phyloP scores from a whole-genome alignment of 225 moss, liverwort and hornwort species.

The Physcomitrium patens region DNA sequence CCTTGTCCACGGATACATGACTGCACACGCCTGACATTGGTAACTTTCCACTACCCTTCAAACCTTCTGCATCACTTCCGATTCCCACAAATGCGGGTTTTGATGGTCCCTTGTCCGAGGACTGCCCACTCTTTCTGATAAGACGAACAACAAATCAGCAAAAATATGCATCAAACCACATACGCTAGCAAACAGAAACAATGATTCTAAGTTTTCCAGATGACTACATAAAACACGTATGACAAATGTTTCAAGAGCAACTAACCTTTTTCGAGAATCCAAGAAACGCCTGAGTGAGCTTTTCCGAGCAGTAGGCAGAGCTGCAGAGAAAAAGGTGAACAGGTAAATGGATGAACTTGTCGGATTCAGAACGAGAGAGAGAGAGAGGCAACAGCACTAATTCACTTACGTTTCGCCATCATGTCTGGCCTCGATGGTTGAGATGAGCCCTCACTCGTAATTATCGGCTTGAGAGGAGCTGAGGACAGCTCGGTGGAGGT shows the following conservation, averaged over 20 bases:
- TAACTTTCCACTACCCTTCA: slow-evolving; percentile 23
- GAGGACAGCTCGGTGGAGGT: slow-evolving; percentile 26
- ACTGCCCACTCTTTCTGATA: slow-evolving; percentile 28
- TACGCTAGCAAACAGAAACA: background rate
- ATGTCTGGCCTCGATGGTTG: slow-evolving; percentile 28
- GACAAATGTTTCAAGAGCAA: too few species aligned
- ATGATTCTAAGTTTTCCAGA: background rate
- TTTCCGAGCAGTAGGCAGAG: slow-evolving; percentile 55
- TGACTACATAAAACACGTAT: too few species aligned
- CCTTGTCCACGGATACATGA: slow-evolving; percentile 31
- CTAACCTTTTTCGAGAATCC: slow-evolving; percentile 56
- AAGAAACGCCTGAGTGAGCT: slow-evolving; percentile 55
- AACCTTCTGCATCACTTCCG: slow-evolving; percentile 22
- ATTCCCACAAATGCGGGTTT: slow-evolving; percentile 29
- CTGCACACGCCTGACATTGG: slow-evolving; percentile 28
- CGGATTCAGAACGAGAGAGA: background rate
- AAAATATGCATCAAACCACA: background rate
- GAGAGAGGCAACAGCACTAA: background rate
- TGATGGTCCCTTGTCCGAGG: background rate
- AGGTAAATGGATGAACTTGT: background rate
- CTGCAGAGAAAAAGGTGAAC: slow-evolving; percentile 35
- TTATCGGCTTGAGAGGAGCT: slow-evolving; percentile 22
- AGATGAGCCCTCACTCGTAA: slow-evolving; percentile 19
- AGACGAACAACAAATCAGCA: slow-evolving; percentile 31
- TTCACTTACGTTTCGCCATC: slow-evolving; percentile 42